These are phyloP conservation scores for Xenoacremonium recifei DNA, from an alignment of 2,329 filamentous ascomycete species.

Conservation along the genomic window DNA sequence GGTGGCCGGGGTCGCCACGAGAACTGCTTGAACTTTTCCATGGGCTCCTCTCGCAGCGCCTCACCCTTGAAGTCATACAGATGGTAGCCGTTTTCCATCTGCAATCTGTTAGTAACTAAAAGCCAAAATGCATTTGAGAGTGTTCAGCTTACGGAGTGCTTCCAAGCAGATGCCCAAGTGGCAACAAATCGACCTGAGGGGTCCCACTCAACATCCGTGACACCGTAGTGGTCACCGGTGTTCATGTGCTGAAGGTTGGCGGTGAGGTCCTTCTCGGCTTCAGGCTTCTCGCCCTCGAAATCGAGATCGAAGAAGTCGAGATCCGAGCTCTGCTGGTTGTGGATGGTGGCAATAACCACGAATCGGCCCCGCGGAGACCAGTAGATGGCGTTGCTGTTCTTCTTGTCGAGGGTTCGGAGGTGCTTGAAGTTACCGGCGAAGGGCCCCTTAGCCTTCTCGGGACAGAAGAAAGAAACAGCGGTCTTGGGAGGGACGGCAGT, in stretches of 20 bases:
- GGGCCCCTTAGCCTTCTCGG: slow-evolving; percentile 85
- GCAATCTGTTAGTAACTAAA: background rate
- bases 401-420: slow-evolving; percentile 93
- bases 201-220: slow-evolving; percentile 98
- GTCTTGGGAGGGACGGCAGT: slow-evolving; percentile 91
- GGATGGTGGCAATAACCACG: slow-evolving; percentile 88
- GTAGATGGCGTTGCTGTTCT: slow-evolving; percentile 99
- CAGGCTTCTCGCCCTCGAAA: slow-evolving; percentile 94
- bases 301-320: slow-evolving; percentile 98
- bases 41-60: slow-evolving; percentile 81
- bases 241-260: slow-evolving; percentile 96
- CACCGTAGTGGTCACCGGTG: slow-evolving; percentile 90
- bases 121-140: slow-evolving; percentile 12
- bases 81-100: slow-evolving; percentile 99
- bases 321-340: slow-evolving; percentile 90
- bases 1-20: slow-evolving; percentile 88
- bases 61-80: slow-evolving; percentile 95
- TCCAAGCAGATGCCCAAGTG: slow-evolving; percentile 92
- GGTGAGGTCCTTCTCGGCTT: slow-evolving; percentile 88
- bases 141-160: slow-evolving; percentile 73
- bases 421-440: slow-evolving; percentile 92
- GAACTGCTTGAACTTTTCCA: slow-evolving; percentile 98
- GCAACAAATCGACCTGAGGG: slow-evolving; percentile 93
- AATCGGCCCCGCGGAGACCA: slow-evolving; percentile 97
- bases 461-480: slow-evolving; percentile 91